Evolutionary conservation across 148 eudicot species (phyloP).

Genomic region (Simmondsia chinensis): DNA sequence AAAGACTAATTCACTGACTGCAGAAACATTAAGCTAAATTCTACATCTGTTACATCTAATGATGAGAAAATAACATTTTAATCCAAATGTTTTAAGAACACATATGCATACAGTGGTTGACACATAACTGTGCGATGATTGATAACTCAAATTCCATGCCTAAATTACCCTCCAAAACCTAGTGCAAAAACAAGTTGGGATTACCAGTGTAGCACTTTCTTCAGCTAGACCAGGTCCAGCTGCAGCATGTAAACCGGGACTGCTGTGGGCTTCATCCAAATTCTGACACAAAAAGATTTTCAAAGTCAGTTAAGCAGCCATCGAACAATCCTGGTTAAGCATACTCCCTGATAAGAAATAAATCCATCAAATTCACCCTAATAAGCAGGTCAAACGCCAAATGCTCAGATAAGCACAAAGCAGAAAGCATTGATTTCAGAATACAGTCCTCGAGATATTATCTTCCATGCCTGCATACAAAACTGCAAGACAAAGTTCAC

Average conservation of each 20-base stretch:
- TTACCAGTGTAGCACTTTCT: conserved; percentile 87
- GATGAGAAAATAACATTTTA: too few species aligned
- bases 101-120: too few species aligned
- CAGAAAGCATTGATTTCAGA: too few species aligned
- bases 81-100: too few species aligned
- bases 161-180: neutral
- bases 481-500: too few species aligned
- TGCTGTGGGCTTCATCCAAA: conserved; percentile 94
- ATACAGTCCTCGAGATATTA: too few species aligned
- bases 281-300: conserved; percentile 33
- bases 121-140: too few species aligned
- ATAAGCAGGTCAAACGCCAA: neutral
- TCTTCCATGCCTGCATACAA: too few species aligned
- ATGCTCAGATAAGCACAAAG: neutral
- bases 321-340: neutral
- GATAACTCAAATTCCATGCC: conserved; percentile 2
- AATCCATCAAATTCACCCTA: neutral
- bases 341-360: neutral
- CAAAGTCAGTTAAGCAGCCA: neutral
- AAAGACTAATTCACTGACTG: too few species aligned
- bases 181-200: conserved; percentile 7
- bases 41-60: too few species aligned
- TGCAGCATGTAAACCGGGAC: conserved; percentile 95
- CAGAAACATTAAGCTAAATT: too few species aligned
- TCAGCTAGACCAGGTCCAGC: conserved; percentile 99